Percentiles rank a stretch among this genome's conserved stretches.
These are phyloP conservation scores for Colletotrichum nymphaeae DNA, from an alignment of 2,329 filamentous ascomycete species.

Conservation along the genomic window DNA sequence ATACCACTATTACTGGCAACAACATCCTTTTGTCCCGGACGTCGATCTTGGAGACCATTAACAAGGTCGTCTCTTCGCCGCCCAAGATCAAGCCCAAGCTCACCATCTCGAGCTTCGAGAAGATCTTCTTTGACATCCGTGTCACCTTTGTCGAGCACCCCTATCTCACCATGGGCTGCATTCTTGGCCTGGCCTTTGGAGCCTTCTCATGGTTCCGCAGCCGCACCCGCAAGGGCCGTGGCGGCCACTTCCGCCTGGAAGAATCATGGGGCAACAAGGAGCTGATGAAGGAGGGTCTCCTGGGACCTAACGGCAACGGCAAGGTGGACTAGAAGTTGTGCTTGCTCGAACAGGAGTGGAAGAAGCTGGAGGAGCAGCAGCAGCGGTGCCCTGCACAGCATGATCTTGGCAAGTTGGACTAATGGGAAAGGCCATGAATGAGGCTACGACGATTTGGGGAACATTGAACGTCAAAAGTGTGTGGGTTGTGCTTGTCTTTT, in stretches of 20 bases:
- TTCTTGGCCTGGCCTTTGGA: constrained; percentile 67
- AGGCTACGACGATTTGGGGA: constrained; percentile 32
- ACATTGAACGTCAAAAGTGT: constrained; percentile 11
- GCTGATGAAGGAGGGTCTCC: constrained; percentile 74
- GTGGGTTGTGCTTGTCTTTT: constrained; percentile 3
- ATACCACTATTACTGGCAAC: constrained; percentile 88
- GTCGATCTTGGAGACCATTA: constrained; percentile 88
- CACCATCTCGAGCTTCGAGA: constrained; percentile 78
- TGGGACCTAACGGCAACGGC: constrained; percentile 59
- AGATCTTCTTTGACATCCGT: constrained; percentile 76
- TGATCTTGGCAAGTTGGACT: constrained; percentile 33
- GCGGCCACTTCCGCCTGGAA: constrained; percentile 72
- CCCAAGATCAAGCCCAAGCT: constrained; percentile 81
- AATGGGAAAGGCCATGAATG: constrained; percentile 34
- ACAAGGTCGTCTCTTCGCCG: constrained; percentile 75
- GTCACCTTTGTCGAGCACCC: constrained; percentile 69
- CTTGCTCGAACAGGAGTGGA: constrained; percentile 8
- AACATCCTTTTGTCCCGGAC: constrained; percentile 90
- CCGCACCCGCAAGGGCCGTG: constrained; percentile 63
- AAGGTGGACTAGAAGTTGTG: constrained; percentile 58
- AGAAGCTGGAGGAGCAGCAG: constrained; percentile 19
- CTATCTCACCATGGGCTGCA: constrained; percentile 66
- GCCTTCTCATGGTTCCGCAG: constrained; percentile 65
- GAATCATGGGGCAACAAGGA: constrained; percentile 63
- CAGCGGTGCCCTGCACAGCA: not conserved